Evolutionary conservation across 192 early-diverging fungal species (phyloP).

Genomic region (Spizellomyces punctatus): DNA sequence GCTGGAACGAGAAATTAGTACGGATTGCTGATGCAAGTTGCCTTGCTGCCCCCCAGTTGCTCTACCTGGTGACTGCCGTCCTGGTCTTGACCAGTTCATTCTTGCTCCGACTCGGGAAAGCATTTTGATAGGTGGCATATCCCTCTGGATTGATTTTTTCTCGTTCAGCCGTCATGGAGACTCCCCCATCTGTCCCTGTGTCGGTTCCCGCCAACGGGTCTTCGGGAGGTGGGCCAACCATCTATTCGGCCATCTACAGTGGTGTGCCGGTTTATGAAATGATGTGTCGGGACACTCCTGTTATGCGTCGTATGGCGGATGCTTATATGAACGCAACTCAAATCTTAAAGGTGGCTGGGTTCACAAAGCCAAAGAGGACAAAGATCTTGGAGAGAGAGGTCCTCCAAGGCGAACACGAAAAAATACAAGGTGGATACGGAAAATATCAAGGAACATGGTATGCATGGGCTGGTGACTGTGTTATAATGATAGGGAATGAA

Average conservation of each 20-base stretch:
- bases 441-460: conserved; percentile 57
- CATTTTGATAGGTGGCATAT: no score
- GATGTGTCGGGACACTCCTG: conserved; percentile 66
- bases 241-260: conserved; percentile 49
- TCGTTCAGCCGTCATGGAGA: no score
- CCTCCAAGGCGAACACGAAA: conserved; percentile 83
- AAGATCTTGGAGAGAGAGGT: conserved; percentile 92
- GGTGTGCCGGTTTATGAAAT: conserved; percentile 76
- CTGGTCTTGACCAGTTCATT: no score
- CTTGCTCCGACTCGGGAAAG: no score
- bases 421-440: conserved; percentile 94
- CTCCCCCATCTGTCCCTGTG: no score
- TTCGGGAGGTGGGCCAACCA: neutral
- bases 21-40: no score
- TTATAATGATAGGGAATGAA: conserved; percentile 6
- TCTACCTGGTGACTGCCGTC: no score
- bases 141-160: no score
- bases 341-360: conserved; percentile 93
- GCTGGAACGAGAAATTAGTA: no score
- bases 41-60: no score
- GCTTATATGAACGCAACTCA: conserved; percentile 94
- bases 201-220: neutral
- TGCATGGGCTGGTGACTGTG: neutral
- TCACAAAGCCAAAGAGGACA: conserved; percentile 86
- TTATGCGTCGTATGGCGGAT: conserved; percentile 80